phyloP scores from a whole-genome alignment of 257 asterid genomes.

The Nemophila menziesii region DNA sequence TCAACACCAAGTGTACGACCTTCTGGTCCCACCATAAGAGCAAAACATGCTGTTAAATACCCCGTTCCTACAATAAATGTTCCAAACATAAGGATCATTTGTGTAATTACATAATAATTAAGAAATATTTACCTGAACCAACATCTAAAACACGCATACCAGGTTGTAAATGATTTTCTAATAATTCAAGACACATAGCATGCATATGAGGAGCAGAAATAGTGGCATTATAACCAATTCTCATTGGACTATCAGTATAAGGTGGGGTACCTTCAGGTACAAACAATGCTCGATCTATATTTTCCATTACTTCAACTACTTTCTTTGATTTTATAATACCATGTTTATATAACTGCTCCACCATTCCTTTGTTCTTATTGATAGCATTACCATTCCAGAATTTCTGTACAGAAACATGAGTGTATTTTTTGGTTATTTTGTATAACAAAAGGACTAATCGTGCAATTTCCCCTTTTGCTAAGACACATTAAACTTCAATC shows the following conservation, averaged over 20 bases:
- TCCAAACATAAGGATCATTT: not conserved
- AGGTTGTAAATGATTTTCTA: slow-evolving; percentile 77
- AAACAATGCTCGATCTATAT: slow-evolving; percentile 73
- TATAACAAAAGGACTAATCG: not conserved
- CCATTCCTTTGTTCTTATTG: slow-evolving; percentile 45
- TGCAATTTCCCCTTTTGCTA: too few relatives aligned
- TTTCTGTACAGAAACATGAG: slow-evolving; percentile 45
- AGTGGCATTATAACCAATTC: slow-evolving; percentile 80
- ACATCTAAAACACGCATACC: slow-evolving; percentile 88
- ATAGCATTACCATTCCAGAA: slow-evolving; percentile 37
- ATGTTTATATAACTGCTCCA: slow-evolving; percentile 36
- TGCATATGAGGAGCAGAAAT: slow-evolving; percentile 99
- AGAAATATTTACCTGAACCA: slow-evolving; percentile 58
- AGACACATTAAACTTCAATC: not conserved
- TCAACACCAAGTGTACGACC: slow-evolving; percentile 87
- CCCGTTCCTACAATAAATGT: slow-evolving; percentile 58
- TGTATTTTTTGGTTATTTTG: not conserved
- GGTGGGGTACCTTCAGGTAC: slow-evolving; percentile 78
- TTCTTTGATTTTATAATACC: slow-evolving; percentile 47
- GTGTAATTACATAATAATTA: too few relatives aligned
- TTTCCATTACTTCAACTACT: slow-evolving; percentile 73
- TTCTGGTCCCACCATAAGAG: slow-evolving; percentile 84
- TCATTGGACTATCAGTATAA: slow-evolving; percentile 67
- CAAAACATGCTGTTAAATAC: slow-evolving; percentile 92
- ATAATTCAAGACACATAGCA: slow-evolving; percentile 80